Percentiles rank a stretch among this genome's conserved stretches.
Evolutionary conservation across 129 eudicot species (phyloP).

Genomic region (Deinandra increscens): DNA sequence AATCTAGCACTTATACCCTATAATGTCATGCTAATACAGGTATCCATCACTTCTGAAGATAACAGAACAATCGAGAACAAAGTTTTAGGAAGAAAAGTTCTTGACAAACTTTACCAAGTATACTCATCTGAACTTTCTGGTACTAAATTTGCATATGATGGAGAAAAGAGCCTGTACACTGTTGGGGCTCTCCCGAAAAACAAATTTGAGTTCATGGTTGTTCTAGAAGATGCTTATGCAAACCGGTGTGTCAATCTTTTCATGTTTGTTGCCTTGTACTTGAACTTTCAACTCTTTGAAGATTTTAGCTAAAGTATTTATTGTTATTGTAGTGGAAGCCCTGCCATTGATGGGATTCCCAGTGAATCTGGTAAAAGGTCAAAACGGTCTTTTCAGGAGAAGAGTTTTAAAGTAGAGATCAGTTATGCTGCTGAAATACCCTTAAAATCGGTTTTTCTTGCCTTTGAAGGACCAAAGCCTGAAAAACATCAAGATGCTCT

Average conservation of each 20-base stretch:
- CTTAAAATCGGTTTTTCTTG: slow-evolving; percentile 48
- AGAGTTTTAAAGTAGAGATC: slow-evolving; percentile 64
- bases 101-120: slow-evolving; percentile 57
- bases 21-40: slow-evolving; percentile 45
- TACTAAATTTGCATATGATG: slow-evolving; percentile 80
- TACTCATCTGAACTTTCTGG: slow-evolving; percentile 72
- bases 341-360: slow-evolving; percentile 38
- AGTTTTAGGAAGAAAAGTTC: slow-evolving; percentile 58
- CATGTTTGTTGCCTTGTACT: slow-evolving; percentile 1
- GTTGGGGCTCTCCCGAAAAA: slow-evolving; percentile 69
- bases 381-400: slow-evolving; percentile 53
- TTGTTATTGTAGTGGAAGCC: slow-evolving; percentile 40
- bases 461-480: slow-evolving; percentile 57
- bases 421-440: slow-evolving; percentile 67
- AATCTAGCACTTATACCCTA: background rate
- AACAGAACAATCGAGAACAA: slow-evolving; percentile 50
- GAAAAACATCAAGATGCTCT: slow-evolving; percentile 65
- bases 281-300: background rate
- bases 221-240: slow-evolving; percentile 65
- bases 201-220: slow-evolving; percentile 64
- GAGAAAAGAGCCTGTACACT: slow-evolving; percentile 70
- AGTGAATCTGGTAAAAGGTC: slow-evolving; percentile 60
- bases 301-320: slow-evolving; percentile 7
- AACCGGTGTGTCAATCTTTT: slow-evolving; percentile 42
- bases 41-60: slow-evolving; percentile 64